Evolutionary conservation across 129 eudicot genomes (phyloP), one percentile per base, ranked within the genome.

Genomic region (Pittosporum tobira): DNA sequence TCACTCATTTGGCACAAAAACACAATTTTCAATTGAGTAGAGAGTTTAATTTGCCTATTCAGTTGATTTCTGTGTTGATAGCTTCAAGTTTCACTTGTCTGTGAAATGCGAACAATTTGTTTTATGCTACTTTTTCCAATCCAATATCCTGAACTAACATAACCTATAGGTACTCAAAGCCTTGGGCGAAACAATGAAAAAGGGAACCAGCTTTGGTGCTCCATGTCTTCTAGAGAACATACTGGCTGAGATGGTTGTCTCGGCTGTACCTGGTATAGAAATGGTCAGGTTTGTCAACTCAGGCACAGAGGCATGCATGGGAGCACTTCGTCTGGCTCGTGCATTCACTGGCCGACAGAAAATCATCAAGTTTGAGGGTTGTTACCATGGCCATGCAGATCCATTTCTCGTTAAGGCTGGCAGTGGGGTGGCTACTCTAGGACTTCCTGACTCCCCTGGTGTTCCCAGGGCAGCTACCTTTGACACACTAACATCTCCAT

Each of bases 181-280:
- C 60, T 75, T 86, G 79, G 81, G 76, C 6, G 96, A 91, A 67
- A 86, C 99, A 70, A 91, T 91, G 99, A 87, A 91, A 66, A 91
- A 91, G 57, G 99, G 99, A 61, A 91, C 99, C 42, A 91, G 99
- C 77, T 91, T 91, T 22, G 96, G 98, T 25, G 98, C 96, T n/a
- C 98, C 98, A 2, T 83, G 98, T 79, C 99, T 91, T 21, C 79
- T 86, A 5, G 99, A 91, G 61, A 91, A 86, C 37, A 61, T 52
- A 26, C 75, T 83, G 9, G 94, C 99, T 27, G 81, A 87, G 53
- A 78, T 86, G 85, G 96, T 86, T 24, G 86, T 91, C 26, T 70
- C 87, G 25, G 98, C 96, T 25, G 96, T 86, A 46, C 96, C 98
- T 0, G 86, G 96, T 59, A 83, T 91, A 58, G 94, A 91, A 68